Base-by-base conservation (phyloP, 345 rosid genomes). In the Lepidium africanum region DNA sequence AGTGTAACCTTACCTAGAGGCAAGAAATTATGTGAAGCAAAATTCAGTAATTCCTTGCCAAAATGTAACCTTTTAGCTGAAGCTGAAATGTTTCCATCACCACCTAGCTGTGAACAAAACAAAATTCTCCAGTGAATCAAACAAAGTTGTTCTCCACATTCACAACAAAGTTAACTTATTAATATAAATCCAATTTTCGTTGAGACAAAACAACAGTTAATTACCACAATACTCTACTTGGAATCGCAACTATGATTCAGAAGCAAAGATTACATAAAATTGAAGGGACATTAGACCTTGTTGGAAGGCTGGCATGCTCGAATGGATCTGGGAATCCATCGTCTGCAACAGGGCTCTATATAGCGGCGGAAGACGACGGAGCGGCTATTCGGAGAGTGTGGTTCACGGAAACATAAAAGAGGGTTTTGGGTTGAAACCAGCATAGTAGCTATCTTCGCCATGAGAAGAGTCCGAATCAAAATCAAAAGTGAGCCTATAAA, bases 11-110 rank as follows among this genome's bases (percentile, higher is more conserved):
- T 73, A 91, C 98, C 96, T 36, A 92, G 60, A 1, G 98, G 96
- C 71, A 92, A 89, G 73, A 91, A 92, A 79, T 92, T 92, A 60
- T 80, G 42, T 5, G 81, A 72, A 8, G 81, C 84, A 64, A 87
- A 78, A 56, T 27, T 78, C 59, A 76, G 46, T 11, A 89, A n/a
- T 14, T 86, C 72, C 16, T 88, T 85, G 3, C 78, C 77, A 79
- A 81, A 89, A 58, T 40, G 62, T 6, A 60, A 76, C 25, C 41
- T 74, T 30, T 67, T 59, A 3, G 55, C 25, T 10, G 77, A 65
- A 63, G 69, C 54, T 9, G 82, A 59, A 46, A 63, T 37, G 10
- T 72, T 60, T 51, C 72, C 70, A 51, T 67, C 75, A 54, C 63
- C 72, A 45, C 73, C 71, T 10, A 41, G 65, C 95, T 88, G 60